Conservation (phyloP, 257 asterid genomes). For the Cruciata laevipes region DNA sequence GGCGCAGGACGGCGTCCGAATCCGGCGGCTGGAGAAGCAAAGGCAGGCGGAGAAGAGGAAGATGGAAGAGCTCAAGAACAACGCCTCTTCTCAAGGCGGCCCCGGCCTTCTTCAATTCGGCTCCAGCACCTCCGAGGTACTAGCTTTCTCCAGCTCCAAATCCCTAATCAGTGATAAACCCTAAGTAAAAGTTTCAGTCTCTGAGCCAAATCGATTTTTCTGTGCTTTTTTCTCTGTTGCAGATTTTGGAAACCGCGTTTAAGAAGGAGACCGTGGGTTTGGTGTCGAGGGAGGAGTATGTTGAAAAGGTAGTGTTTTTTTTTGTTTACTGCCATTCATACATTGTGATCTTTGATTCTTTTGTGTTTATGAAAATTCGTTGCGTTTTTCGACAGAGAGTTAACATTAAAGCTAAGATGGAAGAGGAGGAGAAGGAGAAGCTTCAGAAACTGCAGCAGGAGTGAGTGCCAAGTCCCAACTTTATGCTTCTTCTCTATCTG, state of each 20-base stretch:
- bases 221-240: not conserved
- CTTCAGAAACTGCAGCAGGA: constrained; percentile 93
- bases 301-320: constrained; percentile 66
- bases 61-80: constrained; percentile 91
- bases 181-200: not conserved
- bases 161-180: not conserved
- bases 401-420: constrained; percentile 75
- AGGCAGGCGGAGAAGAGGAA: constrained; percentile 96
- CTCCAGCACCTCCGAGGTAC: constrained; percentile 92
- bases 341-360: not conserved
- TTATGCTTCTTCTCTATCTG: not conserved
- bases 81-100: constrained; percentile 71
- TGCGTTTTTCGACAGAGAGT: constrained; percentile 49
- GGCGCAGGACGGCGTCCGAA: constrained; percentile 91
- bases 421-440: constrained; percentile 98
- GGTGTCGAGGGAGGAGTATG: constrained; percentile 92
- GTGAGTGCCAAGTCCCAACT: constrained; percentile 33
- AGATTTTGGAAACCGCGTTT: constrained; percentile 96
- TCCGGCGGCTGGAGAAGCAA: constrained; percentile 96
- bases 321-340: not conserved
- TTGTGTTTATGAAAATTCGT: not conserved
- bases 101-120: constrained; percentile 97
- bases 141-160: not conserved
- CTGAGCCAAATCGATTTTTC: not conserved
- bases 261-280: constrained; percentile 99